Percentiles rank a stretch among this genome's conserved stretches.
Evolutionary conservation across 176 grass and related monocot species (phyloP).

Genomic region (Aegilops bicornis): DNA sequence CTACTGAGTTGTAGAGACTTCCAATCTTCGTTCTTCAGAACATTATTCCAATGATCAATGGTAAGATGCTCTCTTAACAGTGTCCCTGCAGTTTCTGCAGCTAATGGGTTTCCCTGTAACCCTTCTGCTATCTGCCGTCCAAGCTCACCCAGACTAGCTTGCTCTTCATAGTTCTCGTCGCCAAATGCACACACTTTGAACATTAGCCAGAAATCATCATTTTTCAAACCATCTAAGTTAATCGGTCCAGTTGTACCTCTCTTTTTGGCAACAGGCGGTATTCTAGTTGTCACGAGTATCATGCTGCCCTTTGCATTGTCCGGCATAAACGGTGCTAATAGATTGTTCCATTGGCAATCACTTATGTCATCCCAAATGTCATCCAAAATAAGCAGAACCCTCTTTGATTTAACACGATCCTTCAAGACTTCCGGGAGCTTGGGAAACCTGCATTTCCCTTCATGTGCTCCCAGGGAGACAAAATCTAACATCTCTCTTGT

Average conservation of each 20-base stretch:
- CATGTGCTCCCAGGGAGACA: neutral
- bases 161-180: neutral
- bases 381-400: conserved; percentile 26
- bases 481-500: conserved; percentile 16
- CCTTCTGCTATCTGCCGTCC: neutral
- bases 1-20: neutral
- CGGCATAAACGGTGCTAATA: neutral
- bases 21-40: conserved; percentile 25
- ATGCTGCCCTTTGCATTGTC: neutral
- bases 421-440: neutral
- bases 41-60: conserved; percentile 14
- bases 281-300: conserved; percentile 26
- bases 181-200: conserved; percentile 30
- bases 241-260: neutral
- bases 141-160: neutral
- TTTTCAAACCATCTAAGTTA: neutral
- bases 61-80: neutral
- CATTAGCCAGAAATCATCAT: neutral
- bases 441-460: neutral
- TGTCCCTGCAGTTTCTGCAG: conserved; percentile 17
- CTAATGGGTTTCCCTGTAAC: conserved; percentile 32
- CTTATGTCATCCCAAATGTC: conserved; percentile 21
- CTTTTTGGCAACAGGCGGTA: neutral
- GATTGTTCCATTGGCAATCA: neutral
- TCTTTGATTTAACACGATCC: neutral